Evolutionary conservation across 2,329 filamentous ascomycete species (phyloP), one percentile per base, ranked within the genome.

Genomic region (Penicillium palitans): DNA sequence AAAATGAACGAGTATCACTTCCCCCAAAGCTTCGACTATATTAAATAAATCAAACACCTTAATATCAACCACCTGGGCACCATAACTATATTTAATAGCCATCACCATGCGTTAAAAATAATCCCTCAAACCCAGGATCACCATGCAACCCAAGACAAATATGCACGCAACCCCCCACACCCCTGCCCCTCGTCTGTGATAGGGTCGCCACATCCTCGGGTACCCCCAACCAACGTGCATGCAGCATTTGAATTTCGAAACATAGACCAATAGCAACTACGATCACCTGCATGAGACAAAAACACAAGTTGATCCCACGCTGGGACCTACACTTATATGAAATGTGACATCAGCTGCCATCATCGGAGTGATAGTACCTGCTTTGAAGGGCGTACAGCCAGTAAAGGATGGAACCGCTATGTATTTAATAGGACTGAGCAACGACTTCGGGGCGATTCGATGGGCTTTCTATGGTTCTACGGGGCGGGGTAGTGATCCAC

Each of bases 201-300:
- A 57, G 55, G 55, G 13, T 48, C 49, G 50, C 55, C 55, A 48
- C 55, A 29, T 37, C 21, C 49, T 48, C 55, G 44, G 51, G 37
- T 39, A 27, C 12, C 41, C 42, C 54, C 52, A 53, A 44, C 52
- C 42, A 54, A 54, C 44, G 40, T 57, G 48, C 54, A 52, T 56
- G 24, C 21, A 46, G 54, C 31, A 44, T 24, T 19, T 17, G 21
- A 27, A 39, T 29, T 39, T 13, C 25, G 17, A 21, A 39, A 4
- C 1, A n/a, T 25, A 45, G 21, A n/a, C 55, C 55, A 57, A 54
- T 57, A 24, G 4, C 35, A 54, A 7, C 21, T 19, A 1, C 13
- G 4, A 39, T 10, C 31, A 40, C 50, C 21, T 35, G 42, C 55
- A 56, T 55, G 37, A 37, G 37, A 19, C 21, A 13, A 19, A 42